A percentile compares a stretch with the other conserved stretches of the same genome.
Conservation (phyloP, 2,329 filamentous ascomycete species). For the Penicillium sumatraense region DNA sequence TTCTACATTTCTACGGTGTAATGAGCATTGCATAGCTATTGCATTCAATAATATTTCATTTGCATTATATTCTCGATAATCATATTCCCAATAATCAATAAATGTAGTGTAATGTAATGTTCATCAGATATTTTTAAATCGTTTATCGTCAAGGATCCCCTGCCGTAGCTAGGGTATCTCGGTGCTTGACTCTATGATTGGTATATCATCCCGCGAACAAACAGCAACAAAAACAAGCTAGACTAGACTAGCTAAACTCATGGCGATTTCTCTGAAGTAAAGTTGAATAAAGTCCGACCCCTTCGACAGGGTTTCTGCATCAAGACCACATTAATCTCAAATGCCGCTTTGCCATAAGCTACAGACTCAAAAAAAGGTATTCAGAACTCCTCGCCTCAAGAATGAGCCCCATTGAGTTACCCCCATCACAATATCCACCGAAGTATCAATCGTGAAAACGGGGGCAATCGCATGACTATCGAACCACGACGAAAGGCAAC, state of each 20-base stretch:
- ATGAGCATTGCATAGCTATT: conserved; percentile 23
- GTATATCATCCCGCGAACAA: conserved; percentile 85
- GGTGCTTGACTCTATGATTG: conserved; percentile 99
- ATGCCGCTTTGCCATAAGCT: conserved; percentile 60
- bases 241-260: no score
- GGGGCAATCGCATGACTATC: conserved; percentile 98
- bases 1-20: conserved; percentile 8
- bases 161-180: conserved; percentile 60
- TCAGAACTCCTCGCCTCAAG: conserved; percentile 90
- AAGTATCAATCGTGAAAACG: conserved; percentile 11
- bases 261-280: conserved; percentile 4
- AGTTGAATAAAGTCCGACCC: conserved; percentile 60
- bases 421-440: conserved; percentile 40
- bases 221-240: no score
- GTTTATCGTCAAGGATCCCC: conserved; percentile 53
- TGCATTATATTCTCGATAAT: no score
- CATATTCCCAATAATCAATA: no score
- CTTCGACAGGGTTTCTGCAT: conserved; percentile 68
- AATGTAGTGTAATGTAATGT: no score
- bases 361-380: conserved; percentile 55
- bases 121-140: conserved; percentile 56
- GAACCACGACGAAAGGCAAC: conserved; percentile 84
- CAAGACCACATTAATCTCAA: conserved; percentile 17
- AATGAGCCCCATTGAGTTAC: conserved; percentile 99
- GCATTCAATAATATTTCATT: conserved; percentile 8